These are phyloP conservation scores for Hymenotorrendiella dingleyae DNA, from an alignment of 2,329 filamentous ascomycete genomes.

Conservation along the genomic window DNA sequence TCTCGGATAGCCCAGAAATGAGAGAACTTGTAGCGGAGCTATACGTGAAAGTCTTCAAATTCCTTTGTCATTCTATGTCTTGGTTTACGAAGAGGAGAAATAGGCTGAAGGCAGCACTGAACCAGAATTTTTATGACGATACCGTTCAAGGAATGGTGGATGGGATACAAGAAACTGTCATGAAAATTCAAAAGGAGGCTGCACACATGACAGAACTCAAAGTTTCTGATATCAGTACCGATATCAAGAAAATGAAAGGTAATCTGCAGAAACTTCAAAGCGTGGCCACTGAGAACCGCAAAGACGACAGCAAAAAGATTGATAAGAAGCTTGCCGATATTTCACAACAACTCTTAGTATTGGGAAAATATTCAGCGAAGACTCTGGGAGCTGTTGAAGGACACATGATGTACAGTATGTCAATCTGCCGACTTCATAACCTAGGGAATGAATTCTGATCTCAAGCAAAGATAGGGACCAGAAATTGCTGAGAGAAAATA, in stretches of 20 bases:
- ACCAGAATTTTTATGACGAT: background rate
- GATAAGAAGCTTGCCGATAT: background rate
- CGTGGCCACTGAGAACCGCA: background rate
- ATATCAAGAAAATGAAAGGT: background rate
- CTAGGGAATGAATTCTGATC: too few relatives aligned
- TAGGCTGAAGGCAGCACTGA: background rate
- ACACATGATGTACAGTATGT: too few relatives aligned
- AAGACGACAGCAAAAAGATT: background rate
- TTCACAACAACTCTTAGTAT: too few relatives aligned
- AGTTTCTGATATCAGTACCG: background rate
- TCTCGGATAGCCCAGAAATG: background rate
- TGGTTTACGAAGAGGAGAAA: background rate
- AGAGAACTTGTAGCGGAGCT: background rate
- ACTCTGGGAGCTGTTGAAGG: too few relatives aligned
- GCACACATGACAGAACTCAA: background rate
- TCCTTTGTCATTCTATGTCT: conserved; percentile 1
- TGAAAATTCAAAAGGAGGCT: background rate
- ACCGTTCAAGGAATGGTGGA: background rate
- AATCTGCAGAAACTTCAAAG: background rate
- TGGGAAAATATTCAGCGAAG: too few relatives aligned
- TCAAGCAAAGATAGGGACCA: too few relatives aligned
- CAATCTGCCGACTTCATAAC: too few relatives aligned
- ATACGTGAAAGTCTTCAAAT: conserved; percentile 1
- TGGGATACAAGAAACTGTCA: background rate
- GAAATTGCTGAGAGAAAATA: too few relatives aligned